These are phyloP conservation scores for Agapanthus africanus DNA, from an alignment of 106 monocot genomes.

Conservation along the genomic window DNA sequence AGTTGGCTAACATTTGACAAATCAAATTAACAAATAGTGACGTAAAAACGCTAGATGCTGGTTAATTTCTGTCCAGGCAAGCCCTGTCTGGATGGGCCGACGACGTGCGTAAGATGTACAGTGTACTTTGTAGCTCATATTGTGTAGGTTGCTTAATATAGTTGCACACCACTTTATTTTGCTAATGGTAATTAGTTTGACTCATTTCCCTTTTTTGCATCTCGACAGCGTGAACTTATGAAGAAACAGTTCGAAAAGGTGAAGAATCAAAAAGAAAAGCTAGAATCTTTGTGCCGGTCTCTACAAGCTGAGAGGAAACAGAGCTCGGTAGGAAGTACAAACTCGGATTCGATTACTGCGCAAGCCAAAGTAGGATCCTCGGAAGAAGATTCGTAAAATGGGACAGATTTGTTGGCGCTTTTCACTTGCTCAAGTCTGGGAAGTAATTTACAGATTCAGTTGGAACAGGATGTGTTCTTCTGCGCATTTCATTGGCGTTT, in stretches of 20 bases:
- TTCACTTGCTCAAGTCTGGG: no score
- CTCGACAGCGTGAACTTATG: constrained; percentile 60
- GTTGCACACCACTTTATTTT: neutral
- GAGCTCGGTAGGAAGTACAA: constrained; percentile 3
- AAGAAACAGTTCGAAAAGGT: constrained; percentile 78
- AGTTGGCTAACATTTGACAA: no score
- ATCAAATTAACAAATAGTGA: no score
- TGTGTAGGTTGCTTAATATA: neutral
- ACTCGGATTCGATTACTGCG: constrained; percentile 9
- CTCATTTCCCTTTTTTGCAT: neutral
- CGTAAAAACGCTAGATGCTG: no score
- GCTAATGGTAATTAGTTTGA: neutral
- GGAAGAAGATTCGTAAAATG: constrained; percentile 2
- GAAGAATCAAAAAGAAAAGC: constrained; percentile 87
- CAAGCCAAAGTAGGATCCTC: constrained; percentile 16
- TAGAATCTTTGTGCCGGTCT: constrained; percentile 85
- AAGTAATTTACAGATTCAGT: no score
- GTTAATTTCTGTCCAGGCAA: no score
- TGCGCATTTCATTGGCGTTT: no score
- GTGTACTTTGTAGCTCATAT: no score
- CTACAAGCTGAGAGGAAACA: constrained; percentile 85
- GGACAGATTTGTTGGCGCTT: no score
- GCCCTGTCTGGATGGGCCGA: no score
- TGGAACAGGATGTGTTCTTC: no score
- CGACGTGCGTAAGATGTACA: no score